Percentiles rank a stretch among this genome's conserved stretches.
These are phyloP conservation scores for Aureobasidium namibiae DNA, from an alignment of 2,329 filamentous ascomycete genomes.

Conservation along the genomic window DNA sequence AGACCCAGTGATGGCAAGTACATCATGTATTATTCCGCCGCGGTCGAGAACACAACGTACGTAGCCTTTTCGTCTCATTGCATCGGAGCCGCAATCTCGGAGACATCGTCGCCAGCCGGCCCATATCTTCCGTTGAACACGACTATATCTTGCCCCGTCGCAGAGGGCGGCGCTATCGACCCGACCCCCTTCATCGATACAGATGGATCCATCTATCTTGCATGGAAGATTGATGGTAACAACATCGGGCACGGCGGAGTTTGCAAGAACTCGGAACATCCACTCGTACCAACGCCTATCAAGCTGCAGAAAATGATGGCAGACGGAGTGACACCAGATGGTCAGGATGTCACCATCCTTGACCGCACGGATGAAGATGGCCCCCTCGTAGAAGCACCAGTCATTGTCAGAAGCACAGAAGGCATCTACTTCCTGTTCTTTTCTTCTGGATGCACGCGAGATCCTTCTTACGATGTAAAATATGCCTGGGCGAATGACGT, in stretches of 20 bases:
- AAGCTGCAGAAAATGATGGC: slow-evolving; percentile 25
- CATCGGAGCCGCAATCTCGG: slow-evolving; percentile 26
- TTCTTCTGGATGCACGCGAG: slow-evolving; percentile 26
- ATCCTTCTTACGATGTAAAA: slow-evolving; percentile 24
- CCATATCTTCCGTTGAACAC: slow-evolving; percentile 22
- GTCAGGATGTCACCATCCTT: slow-evolving; percentile 20
- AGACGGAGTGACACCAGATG: slow-evolving; percentile 23
- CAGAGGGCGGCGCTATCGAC: slow-evolving; percentile 28
- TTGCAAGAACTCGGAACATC: slow-evolving; percentile 25
- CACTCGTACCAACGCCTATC: slow-evolving; percentile 24
- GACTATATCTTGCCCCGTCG: slow-evolving; percentile 22
- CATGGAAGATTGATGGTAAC: slow-evolving; percentile 30
- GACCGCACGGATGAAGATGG: slow-evolving; percentile 24
- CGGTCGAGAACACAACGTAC: slow-evolving; percentile 12
- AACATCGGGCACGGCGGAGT: slow-evolving; percentile 24
- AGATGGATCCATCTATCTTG: slow-evolving; percentile 23
- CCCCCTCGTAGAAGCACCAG: slow-evolving; percentile 29
- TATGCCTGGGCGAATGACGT: slow-evolving; percentile 25
- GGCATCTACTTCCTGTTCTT: slow-evolving; percentile 31
- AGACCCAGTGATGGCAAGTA: slow-evolving; percentile 22
- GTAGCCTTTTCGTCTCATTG: slow-evolving; percentile 25
- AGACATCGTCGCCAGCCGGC: slow-evolving; percentile 19
- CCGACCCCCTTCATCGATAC: slow-evolving; percentile 23
- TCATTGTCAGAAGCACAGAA: slow-evolving; percentile 20
- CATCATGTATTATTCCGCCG: slow-evolving; percentile 28